A percentile compares a stretch with the other conserved stretches of the same genome.
Evolutionary conservation across 2,329 filamentous ascomycete species (phyloP).

Genomic region (Paecilomyces formosus): DNA sequence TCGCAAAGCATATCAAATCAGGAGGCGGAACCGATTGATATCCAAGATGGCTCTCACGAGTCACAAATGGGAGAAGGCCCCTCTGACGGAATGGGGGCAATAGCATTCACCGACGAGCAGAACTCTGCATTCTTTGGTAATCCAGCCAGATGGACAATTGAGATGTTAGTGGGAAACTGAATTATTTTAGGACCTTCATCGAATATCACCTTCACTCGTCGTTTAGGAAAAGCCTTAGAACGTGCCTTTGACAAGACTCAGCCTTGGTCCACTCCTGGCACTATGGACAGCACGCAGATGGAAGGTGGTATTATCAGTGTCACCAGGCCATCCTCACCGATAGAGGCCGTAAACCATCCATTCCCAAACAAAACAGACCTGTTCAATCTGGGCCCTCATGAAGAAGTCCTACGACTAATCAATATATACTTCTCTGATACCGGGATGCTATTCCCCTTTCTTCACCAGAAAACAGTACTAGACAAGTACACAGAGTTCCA

Average conservation of each 20-base stretch:
- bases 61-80: background rate
- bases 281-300: background rate
- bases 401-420: background rate
- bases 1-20: background rate
- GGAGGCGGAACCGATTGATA: background rate
- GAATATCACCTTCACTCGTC: background rate
- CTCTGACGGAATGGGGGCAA: background rate
- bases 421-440: background rate
- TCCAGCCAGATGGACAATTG: background rate
- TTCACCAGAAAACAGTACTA: background rate
- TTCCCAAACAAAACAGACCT: background rate
- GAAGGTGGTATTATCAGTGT: background rate
- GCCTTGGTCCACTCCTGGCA: background rate
- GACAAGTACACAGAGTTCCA: background rate
- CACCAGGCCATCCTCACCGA: background rate
- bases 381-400: background rate
- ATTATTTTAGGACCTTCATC: background rate
- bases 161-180: background rate
- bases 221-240: background rate
- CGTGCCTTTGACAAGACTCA: background rate
- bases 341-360: background rate
- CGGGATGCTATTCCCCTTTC: background rate
- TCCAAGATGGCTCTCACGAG: background rate
- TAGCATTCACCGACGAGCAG: background rate
- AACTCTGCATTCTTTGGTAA: background rate